Base-by-base conservation (phyloP, 176 grass and related monocot species). In the Microstegium vimineum region DNA sequence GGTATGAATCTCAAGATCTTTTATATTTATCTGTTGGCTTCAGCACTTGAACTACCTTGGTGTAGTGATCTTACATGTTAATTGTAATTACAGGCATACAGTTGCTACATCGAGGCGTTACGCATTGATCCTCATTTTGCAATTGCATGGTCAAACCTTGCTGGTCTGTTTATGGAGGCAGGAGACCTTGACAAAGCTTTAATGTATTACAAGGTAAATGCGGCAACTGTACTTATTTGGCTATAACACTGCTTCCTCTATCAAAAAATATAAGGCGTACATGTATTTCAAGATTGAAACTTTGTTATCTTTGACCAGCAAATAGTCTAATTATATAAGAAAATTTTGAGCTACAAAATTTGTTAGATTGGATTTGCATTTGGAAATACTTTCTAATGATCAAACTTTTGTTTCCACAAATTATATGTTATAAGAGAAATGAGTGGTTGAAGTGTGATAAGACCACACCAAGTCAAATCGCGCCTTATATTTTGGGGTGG, bases 81-180 rank as follows among this genome's bases (percentile, higher is more conserved):
- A 62, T 67, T 74, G 10, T 78, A 67, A 35, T 74, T 92, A 45
- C 85, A 99, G 96, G 93, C 96, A 38, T 95, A 93, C 77, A 81
- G 56, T 82, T 94, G 96, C 77, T 99, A 99, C 30, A 17, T 93
- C 3, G 93, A 99, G 82, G 96, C 96, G 23, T 69, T 99, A 23
- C 86, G 85, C 2, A 91, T 99, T 75, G 90, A 95, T 66, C 96
- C 96, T 11, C 92, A 86, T 32, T 99, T 99, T 90, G 96, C 96
- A 85, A 95, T 99, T 62, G 96, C 96, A 22, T 99, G 96, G 96
- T 99, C 93, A 46, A 99, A 99, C 54, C 87, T 99, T 63, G 96
- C 96, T 59, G 93, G 96, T 23, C 87, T 99, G 18, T 99, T 99
- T 60, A 95, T 99, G 96, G 93, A 99, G 69, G 80, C 87, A 78